Percentiles rank a stretch among this genome's conserved stretches.
Conservation (phyloP, 352 stramenopile species). For the Pythium aphanidermatum region DNA sequence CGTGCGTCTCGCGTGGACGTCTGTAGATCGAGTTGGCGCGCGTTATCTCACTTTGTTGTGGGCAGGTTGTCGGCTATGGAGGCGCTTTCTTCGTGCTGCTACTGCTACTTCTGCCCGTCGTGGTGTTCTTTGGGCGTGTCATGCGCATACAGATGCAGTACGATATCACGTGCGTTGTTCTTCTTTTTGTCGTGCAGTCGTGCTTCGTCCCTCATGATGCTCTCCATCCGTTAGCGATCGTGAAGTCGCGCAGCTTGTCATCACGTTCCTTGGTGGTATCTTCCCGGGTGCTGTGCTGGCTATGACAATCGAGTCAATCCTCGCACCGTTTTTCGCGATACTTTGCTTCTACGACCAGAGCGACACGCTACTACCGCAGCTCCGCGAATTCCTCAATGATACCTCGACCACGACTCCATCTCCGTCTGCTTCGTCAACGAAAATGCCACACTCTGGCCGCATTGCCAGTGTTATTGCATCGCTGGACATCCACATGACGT, state of each 20-base stretch:
- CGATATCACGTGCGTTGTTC: constrained; percentile 15
- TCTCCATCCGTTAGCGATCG: constrained; percentile 32
- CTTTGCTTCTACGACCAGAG: constrained; percentile 61
- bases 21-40: background rate
- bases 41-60: background rate
- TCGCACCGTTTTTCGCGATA: constrained; percentile 31
- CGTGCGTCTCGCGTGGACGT: background rate
- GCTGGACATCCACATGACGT: constrained; percentile 46
- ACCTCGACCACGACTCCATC: background rate
- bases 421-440: background rate
- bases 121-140: constrained; percentile 9
- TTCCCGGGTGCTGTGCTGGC: constrained; percentile 38
- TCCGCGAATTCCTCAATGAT: constrained; percentile 27
- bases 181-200: background rate
- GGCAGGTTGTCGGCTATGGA: constrained; percentile 3
- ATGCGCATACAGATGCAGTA: constrained; percentile 6
- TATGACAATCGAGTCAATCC: constrained; percentile 26
- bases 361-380: constrained; percentile 32
- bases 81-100: constrained; percentile 14
- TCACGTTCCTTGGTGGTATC: constrained; percentile 46
- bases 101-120: constrained; percentile 11
- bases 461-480: constrained; percentile 37
- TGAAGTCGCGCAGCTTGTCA: constrained; percentile 53
- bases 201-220: background rate
- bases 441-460: constrained; percentile 23